Evolutionary conservation across 2,329 filamentous ascomycete genomes (phyloP).

Genomic region (Cephalotrichum gorgonifer): DNA sequence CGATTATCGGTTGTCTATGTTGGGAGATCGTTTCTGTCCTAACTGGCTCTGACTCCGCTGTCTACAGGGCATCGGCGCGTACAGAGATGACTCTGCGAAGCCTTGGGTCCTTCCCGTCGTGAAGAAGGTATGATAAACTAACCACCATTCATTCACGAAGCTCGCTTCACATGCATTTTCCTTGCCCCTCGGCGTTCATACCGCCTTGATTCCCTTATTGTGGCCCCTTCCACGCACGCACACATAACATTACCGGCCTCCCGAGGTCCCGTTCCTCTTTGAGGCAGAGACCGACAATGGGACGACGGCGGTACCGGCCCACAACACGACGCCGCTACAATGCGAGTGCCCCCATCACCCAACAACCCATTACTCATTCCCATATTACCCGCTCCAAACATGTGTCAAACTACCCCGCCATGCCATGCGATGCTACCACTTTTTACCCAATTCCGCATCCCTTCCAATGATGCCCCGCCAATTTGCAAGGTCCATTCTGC

Average conservation of each 20-base stretch:
- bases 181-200: too few species aligned
- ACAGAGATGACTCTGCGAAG: conserved; percentile 90
- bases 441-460: neutral
- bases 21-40: too few species aligned
- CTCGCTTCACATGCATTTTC: too few species aligned
- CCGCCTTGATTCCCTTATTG: too few species aligned
- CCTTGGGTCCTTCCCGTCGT: conserved; percentile 96
- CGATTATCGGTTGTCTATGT: neutral
- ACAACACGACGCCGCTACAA: too few species aligned
- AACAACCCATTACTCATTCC: too few species aligned
- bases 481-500: neutral
- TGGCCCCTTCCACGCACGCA: too few species aligned
- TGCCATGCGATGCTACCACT: neutral
- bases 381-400: neutral
- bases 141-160: too few species aligned
- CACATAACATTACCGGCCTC: neutral
- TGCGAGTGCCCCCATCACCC: too few species aligned
- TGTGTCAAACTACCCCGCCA: neutral
- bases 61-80: conserved; percentile 68
- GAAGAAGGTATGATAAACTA: conserved; percentile 65
- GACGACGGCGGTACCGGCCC: too few species aligned
- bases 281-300: too few species aligned
- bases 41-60: neutral
- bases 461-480: neutral
- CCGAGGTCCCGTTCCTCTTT: neutral